Evolutionary conservation across 805 yeast species (phyloP).

Genomic region (Cyberlindnera maclurae): DNA sequence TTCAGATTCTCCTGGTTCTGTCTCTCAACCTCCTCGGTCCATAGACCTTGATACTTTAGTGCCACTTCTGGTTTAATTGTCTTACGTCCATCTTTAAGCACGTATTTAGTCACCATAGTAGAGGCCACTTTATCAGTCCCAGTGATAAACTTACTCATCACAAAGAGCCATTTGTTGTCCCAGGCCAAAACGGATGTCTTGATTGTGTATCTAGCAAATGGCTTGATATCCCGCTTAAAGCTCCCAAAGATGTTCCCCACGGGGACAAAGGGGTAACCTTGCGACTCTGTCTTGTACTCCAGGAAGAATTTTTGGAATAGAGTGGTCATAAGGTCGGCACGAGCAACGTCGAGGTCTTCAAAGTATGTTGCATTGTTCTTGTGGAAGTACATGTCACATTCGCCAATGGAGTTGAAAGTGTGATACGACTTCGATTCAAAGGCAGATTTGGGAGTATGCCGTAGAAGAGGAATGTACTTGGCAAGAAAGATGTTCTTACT

Average conservation of each 20-base stretch:
- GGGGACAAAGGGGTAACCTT: conserved; percentile 48
- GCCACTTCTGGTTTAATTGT: conserved; percentile 66
- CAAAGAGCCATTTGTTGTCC: conserved; percentile 84
- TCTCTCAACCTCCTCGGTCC: conserved; percentile 41
- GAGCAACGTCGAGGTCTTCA: conserved; percentile 70
- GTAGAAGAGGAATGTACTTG: conserved; percentile 14
- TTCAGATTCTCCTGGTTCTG: conserved; percentile 34
- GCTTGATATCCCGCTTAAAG: conserved; percentile 67
- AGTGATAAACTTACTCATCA: conserved; percentile 54
- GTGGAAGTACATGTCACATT: conserved; percentile 81
- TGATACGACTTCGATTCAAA: conserved; percentile 37
- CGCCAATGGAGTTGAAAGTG: conserved; percentile 66
- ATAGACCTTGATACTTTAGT: conserved; percentile 47
- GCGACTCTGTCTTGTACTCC: conserved; percentile 35
- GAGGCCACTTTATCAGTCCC: conserved; percentile 37
- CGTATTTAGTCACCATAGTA: conserved; percentile 67
- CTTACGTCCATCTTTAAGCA: conserved; percentile 68
- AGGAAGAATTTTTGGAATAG: conserved; percentile 52
- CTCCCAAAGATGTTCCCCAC: conserved; percentile 64
- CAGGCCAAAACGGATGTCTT: conserved; percentile 62
- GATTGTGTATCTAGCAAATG: conserved; percentile 53
- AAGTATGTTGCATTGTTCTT: conserved; percentile 85
- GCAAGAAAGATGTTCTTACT: conserved; percentile 36
- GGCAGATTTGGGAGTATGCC: conserved; percentile 14
- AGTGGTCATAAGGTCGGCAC: conserved; percentile 53